Evolutionary conservation across 345 rosid species (phyloP).

Genomic region (Salix purpurea): DNA sequence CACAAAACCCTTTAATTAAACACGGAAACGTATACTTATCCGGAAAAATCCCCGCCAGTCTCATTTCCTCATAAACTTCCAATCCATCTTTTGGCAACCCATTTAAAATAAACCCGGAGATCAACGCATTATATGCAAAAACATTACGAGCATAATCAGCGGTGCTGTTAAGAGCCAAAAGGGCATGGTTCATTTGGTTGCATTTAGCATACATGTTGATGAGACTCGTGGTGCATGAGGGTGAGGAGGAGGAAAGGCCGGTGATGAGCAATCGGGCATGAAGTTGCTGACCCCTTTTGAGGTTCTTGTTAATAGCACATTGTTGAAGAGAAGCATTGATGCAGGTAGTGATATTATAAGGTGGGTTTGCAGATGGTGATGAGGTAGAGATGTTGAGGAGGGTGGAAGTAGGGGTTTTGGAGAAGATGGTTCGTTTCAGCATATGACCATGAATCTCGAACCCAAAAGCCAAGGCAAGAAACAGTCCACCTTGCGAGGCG

Average conservation of each 20-base stretch:
- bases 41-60: slow-evolving; percentile 37
- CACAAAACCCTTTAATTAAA: slow-evolving; percentile 49
- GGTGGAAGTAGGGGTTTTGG: too few species aligned
- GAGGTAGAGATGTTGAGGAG: too few species aligned
- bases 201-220: slow-evolving; percentile 65
- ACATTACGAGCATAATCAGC: slow-evolving; percentile 31
- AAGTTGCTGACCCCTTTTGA: slow-evolving; percentile 29
- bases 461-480: too few species aligned
- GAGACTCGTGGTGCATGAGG: slow-evolving; percentile 50
- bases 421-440: too few species aligned
- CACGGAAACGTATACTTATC: slow-evolving; percentile 61
- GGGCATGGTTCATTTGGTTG: slow-evolving; percentile 29
- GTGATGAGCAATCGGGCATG: slow-evolving; percentile 48
- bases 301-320: slow-evolving; percentile 41
- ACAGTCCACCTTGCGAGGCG: too few species aligned
- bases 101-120: slow-evolving; percentile 48
- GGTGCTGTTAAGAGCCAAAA: slow-evolving; percentile 22
- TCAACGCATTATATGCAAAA: slow-evolving; percentile 47
- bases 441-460: too few species aligned
- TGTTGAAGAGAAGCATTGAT: slow-evolving; percentile 43
- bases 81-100: slow-evolving; percentile 38
- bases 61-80: slow-evolving; percentile 41
- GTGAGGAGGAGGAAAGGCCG: slow-evolving; percentile 38
- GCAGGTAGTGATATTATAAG: slow-evolving; percentile 11
- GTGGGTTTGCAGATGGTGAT: not conserved